phyloP scores from a whole-genome alignment of 768 basidiomycete genomes.

The Cytidiella melzeri region DNA sequence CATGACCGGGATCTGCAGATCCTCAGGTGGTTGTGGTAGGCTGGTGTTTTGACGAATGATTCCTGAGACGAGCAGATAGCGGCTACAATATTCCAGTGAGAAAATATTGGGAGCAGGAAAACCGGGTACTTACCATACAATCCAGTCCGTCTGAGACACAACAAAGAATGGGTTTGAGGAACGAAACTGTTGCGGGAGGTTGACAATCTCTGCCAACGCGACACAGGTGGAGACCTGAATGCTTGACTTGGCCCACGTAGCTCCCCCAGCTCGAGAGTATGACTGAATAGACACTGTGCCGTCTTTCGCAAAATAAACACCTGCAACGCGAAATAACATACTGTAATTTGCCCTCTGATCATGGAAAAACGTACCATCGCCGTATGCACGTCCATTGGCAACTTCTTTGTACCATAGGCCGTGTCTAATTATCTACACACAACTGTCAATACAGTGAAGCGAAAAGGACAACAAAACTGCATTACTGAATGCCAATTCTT shows the following conservation, averaged over 20 bases:
- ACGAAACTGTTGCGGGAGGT: slow-evolving; percentile 51
- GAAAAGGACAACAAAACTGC: slow-evolving; percentile 8
- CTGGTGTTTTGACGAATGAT: not conserved
- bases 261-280: slow-evolving; percentile 32
- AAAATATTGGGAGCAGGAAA: not conserved
- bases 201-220: slow-evolving; percentile 63
- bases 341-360: not conserved
- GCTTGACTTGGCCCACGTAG: slow-evolving; percentile 48
- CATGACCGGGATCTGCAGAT: slow-evolving; percentile 33
- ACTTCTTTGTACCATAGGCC: slow-evolving; percentile 59
- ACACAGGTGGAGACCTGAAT: slow-evolving; percentile 43
- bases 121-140: slow-evolving; percentile 58
- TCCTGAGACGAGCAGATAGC: slow-evolving; percentile 55
- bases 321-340: slow-evolving; percentile 26
- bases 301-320: slow-evolving; percentile 66
- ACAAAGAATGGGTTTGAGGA: slow-evolving; percentile 48
- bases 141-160: slow-evolving; percentile 61
- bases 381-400: slow-evolving; percentile 55
- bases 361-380: slow-evolving; percentile 42
- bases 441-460: not conserved
- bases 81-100: slow-evolving; percentile 29
- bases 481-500: slow-evolving; percentile 69
- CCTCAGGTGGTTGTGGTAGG: not conserved
- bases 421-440: slow-evolving; percentile 57
- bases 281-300: slow-evolving; percentile 38